A percentile compares a stretch with the other conserved stretches of the same genome.
Evolutionary conservation across 2,329 filamentous ascomycete species (phyloP).

Genomic region (Penicillium freii): DNA sequence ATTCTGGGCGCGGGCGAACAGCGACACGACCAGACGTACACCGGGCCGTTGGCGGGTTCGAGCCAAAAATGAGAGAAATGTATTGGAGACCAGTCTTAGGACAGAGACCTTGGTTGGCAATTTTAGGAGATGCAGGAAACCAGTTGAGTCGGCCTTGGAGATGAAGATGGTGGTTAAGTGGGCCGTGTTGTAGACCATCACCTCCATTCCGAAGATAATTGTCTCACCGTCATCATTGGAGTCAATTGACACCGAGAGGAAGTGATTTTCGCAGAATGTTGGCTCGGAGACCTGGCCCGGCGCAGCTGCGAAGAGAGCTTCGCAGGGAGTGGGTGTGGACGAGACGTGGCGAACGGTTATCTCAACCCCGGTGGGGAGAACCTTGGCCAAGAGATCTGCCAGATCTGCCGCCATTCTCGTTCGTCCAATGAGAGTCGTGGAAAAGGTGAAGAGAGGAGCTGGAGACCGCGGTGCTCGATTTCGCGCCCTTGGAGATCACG

Average conservation of each 20-base stretch:
- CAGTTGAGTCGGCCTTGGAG: slow-evolving; percentile 95
- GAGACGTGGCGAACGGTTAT: slow-evolving; percentile 84
- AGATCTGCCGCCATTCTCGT: slow-evolving; percentile 35
- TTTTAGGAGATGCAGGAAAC: slow-evolving; percentile 69
- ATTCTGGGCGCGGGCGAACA: slow-evolving; percentile 87
- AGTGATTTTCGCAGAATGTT: slow-evolving; percentile 87
- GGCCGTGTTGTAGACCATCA: slow-evolving; percentile 80
- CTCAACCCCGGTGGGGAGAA: slow-evolving; percentile 52
- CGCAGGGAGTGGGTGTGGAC: slow-evolving; percentile 71
- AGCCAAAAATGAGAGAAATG: slow-evolving; percentile 75
- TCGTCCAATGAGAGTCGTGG: slow-evolving; percentile 19
- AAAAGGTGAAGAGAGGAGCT: slow-evolving; percentile 20
- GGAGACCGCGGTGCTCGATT: slow-evolving; percentile 14
- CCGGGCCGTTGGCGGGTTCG: slow-evolving; percentile 62
- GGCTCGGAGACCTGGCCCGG: slow-evolving; percentile 68
- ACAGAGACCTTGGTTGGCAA: slow-evolving; percentile 66
- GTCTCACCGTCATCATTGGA: slow-evolving; percentile 48
- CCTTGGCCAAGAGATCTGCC: slow-evolving; percentile 50
- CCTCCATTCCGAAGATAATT: slow-evolving; percentile 78
- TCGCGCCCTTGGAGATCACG: slow-evolving; percentile 17
- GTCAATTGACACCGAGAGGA: slow-evolving; percentile 58
- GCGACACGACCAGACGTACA: slow-evolving; percentile 72
- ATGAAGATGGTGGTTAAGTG: slow-evolving; percentile 86
- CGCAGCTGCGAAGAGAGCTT: slow-evolving; percentile 75
- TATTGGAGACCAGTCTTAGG: slow-evolving; percentile 64